Evolutionary conservation across 2,329 filamentous ascomycete species (phyloP), one percentile per base, ranked within the genome.

Genomic region (Coniochaeta sp.): DNA sequence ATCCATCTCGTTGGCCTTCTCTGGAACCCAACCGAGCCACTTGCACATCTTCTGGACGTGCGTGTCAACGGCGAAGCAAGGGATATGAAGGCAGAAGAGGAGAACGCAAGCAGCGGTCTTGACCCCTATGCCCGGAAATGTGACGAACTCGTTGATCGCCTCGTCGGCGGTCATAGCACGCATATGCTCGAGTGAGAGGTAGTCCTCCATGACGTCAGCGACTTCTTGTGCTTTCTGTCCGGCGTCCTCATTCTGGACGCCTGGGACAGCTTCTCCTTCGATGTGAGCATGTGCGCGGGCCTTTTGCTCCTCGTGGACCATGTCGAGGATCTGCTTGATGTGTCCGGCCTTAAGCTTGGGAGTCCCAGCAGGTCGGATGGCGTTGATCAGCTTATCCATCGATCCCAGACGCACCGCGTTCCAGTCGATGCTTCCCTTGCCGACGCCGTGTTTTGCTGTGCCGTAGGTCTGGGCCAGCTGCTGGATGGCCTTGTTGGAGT

Each of bases 341-440:
- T 85, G 75, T 50, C 78, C 83, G 53, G 82, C 84, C 67, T 91
- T 94, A n/a, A 75, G 74, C n/a, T 79, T 77, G 2, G 82, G 85
- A 2, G 91, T 71, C 0, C 90, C 90, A 9, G 87, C 88, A 7
- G 71, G 68, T 58, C 82, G 83, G 61, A 94, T 90, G 0, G 86
- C 80, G 49, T 85, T 70, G 45, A 79, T 80, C n/a, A 94, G 72
- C 6, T 86, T 79, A 33, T 78, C 71, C 4, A 79, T 63, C 1
- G 79, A 66, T 1, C 83, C 80, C 24, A 71, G 65, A 20, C 82
- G 79, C 1, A 91, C 84, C 9, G 80, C 81, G 58, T 89, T 81
- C 86, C 87, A 92, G 62, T 91, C 74, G 8, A 91, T 84, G 51
- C 85, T 88, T 3, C 85, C 85, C 58, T 85, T 82, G 5, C 85